Conservation (phyloP, 805 yeast genomes). For the Ogataea zsoltii region DNA sequence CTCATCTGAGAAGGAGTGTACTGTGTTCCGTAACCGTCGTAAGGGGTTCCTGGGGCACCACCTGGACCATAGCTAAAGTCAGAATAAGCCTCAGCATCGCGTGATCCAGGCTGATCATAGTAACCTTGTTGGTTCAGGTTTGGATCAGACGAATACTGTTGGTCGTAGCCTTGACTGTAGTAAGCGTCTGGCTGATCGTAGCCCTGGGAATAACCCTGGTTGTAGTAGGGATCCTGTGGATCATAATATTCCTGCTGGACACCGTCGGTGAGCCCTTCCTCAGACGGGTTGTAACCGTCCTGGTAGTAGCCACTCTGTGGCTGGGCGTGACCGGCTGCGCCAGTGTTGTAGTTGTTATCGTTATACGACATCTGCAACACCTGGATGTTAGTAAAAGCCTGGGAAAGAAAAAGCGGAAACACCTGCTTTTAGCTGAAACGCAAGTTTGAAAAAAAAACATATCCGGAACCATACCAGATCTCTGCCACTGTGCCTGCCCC, state of each 20-base stretch:
- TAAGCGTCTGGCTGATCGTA: conserved; percentile 32
- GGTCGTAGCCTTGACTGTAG: conserved; percentile 51
- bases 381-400: conserved; percentile 10
- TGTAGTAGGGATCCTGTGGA: conserved; percentile 31
- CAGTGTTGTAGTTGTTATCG: conserved; percentile 47
- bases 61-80: conserved; percentile 65
- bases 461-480: not conserved
- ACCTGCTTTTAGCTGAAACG: conserved; percentile 13
- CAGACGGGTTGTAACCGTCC: conserved; percentile 28
- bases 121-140: conserved; percentile 44
- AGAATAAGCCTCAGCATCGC: conserved; percentile 59
- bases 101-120: conserved; percentile 51
- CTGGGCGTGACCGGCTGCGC: conserved; percentile 34
- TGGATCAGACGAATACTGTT: conserved; percentile 42
- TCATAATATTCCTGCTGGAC: conserved; percentile 33
- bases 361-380: conserved; percentile 54
- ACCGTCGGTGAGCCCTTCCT: conserved; percentile 24
- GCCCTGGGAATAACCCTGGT: conserved; percentile 36
- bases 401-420: conserved; percentile 3
- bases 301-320: conserved; percentile 30
- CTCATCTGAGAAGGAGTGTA: conserved; percentile 82
- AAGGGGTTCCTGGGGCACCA: conserved; percentile 62
- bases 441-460: not conserved
- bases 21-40: conserved; percentile 56
- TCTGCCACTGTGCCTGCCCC: not conserved